Conservation (phyloP, 1,284 basidiomycete species). For the Neonothopanus nambi region DNA sequence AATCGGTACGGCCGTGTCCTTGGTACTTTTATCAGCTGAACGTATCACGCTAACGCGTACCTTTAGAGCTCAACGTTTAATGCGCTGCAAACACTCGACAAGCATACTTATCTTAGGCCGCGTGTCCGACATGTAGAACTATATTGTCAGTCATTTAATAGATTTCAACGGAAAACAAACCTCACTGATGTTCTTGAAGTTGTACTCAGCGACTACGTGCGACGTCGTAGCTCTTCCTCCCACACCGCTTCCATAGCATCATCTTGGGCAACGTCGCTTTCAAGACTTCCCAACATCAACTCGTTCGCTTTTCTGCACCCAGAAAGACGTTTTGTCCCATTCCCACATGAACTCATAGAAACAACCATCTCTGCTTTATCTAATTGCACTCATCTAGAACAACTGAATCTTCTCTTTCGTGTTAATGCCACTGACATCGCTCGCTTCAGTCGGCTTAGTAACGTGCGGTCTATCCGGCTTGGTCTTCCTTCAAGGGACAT, state of each 20-base stretch:
- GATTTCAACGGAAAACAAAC: not conserved
- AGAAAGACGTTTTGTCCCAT: constrained; percentile 6
- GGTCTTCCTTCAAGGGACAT: constrained; percentile 9
- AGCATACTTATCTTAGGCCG: constrained; percentile 6
- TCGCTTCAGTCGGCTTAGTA: constrained; percentile 1
- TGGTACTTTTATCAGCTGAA: not conserved
- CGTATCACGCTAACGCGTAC: not conserved
- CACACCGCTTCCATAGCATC: not conserved
- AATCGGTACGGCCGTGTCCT: not conserved
- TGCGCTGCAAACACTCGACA: constrained; percentile 12
- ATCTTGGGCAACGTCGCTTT: constrained; percentile 10
- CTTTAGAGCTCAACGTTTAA: constrained; percentile 5
- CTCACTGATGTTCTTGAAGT: not conserved
- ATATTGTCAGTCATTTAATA: not conserved
- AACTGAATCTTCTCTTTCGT: constrained; percentile 11
- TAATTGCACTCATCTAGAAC: not conserved
- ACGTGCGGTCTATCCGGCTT: constrained; percentile 3
- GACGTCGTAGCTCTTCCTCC: constrained; percentile 1
- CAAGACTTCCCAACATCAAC: constrained; percentile 9
- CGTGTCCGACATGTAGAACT: constrained; percentile 10
- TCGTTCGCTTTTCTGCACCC: constrained; percentile 8
- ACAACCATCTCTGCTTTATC: constrained; percentile 2
- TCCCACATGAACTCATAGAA: constrained; percentile 9
- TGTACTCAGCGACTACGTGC: constrained; percentile 12
- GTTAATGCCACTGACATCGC: constrained; percentile 6